phyloP scores from a whole-genome alignment of 495 filamentous ascomycete genomes.

The Hypoxylon fragiforme region DNA sequence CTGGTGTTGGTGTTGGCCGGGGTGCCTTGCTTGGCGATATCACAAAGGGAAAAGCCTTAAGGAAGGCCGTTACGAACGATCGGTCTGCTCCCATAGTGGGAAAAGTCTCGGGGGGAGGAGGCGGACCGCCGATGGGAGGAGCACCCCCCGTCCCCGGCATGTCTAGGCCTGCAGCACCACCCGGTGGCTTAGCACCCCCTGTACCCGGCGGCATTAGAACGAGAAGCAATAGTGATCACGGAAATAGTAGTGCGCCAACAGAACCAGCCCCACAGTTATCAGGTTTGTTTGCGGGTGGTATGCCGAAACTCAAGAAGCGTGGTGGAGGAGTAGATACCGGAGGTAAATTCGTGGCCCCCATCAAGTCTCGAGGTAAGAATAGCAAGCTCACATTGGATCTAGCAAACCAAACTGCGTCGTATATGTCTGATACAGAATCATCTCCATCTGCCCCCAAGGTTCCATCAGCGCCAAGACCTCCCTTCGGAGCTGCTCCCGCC shows the following conservation, averaged over 20 bases:
- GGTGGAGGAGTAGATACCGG: constrained; percentile 87
- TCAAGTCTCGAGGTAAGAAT: neutral
- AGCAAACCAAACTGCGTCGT: constrained; percentile 75
- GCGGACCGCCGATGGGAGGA: constrained; percentile 59
- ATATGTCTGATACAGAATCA: constrained; percentile 79
- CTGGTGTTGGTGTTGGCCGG: constrained; percentile 26
- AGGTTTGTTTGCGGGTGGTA: constrained; percentile 90
- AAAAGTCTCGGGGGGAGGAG: constrained; percentile 54
- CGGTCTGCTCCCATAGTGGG: constrained; percentile 79
- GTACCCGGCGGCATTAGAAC: constrained; percentile 67
- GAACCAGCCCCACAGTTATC: constrained; percentile 78
- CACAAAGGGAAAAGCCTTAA: constrained; percentile 75
- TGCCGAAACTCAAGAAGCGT: constrained; percentile 90
- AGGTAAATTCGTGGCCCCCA: constrained; percentile 44
- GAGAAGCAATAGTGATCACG: constrained; percentile 80
- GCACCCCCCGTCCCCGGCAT: constrained; percentile 82
- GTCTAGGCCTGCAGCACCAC: constrained; percentile 50
- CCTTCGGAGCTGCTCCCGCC: constrained; percentile 59
- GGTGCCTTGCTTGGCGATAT: constrained; percentile 90
- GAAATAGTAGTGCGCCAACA: constrained; percentile 46
- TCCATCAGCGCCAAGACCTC: constrained; percentile 68
- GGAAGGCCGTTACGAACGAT: constrained; percentile 92
- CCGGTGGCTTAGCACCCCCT: constrained; percentile 72
- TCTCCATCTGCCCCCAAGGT: constrained; percentile 59
- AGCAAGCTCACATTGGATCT: constrained; percentile 33